Percentiles rank a stretch among this genome's conserved stretches.
Evolutionary conservation across 2,329 filamentous ascomycete genomes (phyloP).

Genomic region (Nannizzia gypsea): DNA sequence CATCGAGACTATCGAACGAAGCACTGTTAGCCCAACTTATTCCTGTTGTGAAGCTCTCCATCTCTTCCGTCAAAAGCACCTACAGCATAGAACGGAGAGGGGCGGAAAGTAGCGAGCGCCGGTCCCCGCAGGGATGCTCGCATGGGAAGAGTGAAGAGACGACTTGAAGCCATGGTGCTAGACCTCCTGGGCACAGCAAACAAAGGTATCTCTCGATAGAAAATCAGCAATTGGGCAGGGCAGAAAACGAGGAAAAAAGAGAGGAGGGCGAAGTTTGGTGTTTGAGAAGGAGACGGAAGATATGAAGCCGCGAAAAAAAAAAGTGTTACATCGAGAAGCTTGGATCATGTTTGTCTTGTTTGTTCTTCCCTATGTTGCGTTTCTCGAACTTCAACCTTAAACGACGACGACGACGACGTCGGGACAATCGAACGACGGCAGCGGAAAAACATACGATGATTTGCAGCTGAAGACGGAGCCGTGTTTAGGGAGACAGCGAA

Average conservation of each 20-base stretch:
- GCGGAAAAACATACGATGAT: background rate
- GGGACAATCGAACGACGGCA: background rate
- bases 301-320: constrained; percentile 1
- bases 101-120: constrained; percentile 36
- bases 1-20: constrained; percentile 45
- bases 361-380: background rate
- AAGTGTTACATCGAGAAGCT: constrained; percentile 3
- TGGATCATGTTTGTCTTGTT: constrained; percentile 11
- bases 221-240: background rate
- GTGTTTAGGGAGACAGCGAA: background rate
- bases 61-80: constrained; percentile 19
- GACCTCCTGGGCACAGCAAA: constrained; percentile 8
- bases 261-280: background rate
- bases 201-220: background rate
- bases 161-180: constrained; percentile 67
- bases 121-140: constrained; percentile 67
- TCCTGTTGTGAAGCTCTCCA: constrained; percentile 5
- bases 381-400: background rate
- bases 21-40: constrained; percentile 10
- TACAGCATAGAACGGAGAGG: constrained; percentile 47
- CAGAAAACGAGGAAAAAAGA: background rate
- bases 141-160: constrained; percentile 63
- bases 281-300: background rate
- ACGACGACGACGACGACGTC: background rate
- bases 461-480: too few relatives aligned